phyloP scores from a whole-genome alignment of 2,329 filamentous ascomycete species.

The Pyrenochaeta sp. region DNA sequence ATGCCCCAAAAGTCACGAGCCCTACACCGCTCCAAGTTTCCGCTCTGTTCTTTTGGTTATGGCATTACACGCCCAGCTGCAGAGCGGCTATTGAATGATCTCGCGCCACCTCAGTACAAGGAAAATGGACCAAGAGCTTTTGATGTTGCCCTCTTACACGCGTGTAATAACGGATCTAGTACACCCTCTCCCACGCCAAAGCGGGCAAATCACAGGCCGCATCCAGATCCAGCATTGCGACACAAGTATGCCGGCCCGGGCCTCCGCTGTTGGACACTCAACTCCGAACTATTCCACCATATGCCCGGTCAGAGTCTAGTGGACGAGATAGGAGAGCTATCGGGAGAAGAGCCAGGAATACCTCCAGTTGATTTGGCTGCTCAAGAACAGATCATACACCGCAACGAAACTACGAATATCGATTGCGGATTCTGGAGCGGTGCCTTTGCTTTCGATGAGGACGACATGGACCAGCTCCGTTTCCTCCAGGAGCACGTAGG shows the following conservation, averaged over 20 bases:
- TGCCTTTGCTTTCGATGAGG: conserved; percentile 46
- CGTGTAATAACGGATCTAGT: conserved; percentile 46
- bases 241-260: conserved; percentile 45
- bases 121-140: conserved; percentile 48
- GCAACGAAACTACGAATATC: conserved; percentile 50
- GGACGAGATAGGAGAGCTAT: conserved; percentile 40
- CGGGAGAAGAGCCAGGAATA: conserved; percentile 40
- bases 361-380: conserved; percentile 48
- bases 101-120: conserved; percentile 45
- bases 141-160: conserved; percentile 54
- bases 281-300: conserved; percentile 57
- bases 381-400: conserved; percentile 37
- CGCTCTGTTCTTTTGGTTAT: conserved; percentile 57
- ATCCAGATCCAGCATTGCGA: conserved; percentile 27
- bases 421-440: conserved; percentile 52
- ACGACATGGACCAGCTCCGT: conserved; percentile 39
- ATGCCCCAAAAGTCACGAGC: conserved; percentile 49
- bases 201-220: conserved; percentile 29
- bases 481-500: conserved; percentile 51
- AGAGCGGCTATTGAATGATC: conserved; percentile 48
- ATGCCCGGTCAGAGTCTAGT: conserved; percentile 52
- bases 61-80: conserved; percentile 53
- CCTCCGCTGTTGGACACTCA: conserved; percentile 54
- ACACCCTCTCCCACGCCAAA: conserved; percentile 39
- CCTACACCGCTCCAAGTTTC: conserved; percentile 53